Base-by-base conservation (phyloP, 2,329 filamentous ascomycete genomes). In the Aspergillus nomiae region DNA sequence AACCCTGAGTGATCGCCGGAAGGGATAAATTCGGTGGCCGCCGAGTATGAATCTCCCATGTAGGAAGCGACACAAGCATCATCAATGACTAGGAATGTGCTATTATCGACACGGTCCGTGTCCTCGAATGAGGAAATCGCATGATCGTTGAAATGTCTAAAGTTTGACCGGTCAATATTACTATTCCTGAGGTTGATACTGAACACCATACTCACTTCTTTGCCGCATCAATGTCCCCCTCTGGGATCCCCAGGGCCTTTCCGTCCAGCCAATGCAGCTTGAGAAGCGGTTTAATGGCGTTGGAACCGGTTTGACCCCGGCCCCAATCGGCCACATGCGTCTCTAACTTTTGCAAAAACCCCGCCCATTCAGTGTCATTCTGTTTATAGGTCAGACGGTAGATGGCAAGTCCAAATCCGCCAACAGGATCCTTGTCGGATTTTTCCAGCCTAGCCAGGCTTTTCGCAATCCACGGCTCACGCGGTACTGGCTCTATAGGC, bases 211-310 rank as follows among this genome's bases (percentile, higher is more conserved):
- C 56, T 19, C 16, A 63, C 61, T 45, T 26, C 16, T 30, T 50
- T 11, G 67, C 63, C 16, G 60, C 66, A 16, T 63, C 57, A 30
- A 68, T 10, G 41, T 67, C 66, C 16, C 58, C 61, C 34, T 69
- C 65, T 2, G 63, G 5, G 12, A 74, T 63, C 2, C 65, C 68
- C 4, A 71, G 26, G 12, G 61, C 64, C 10, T 65, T 64, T 11
- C 71, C 69, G 58, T 74, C 70, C 5, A 70, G 46, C 73, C 72
- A 74, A 11, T 68, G 64, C 2, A 75, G 53, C n/a, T 70, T 69
- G 14, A 74, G 32, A 34, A 65, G 28, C 4, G 60, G 54, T 41
- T 71, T 71, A 59, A 74, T 57, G 1, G 61, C 48, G 30, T 63
- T 65, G 6, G 61, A 63, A 9, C 70, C 69, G 10, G 63, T 61